Evolutionary conservation across 1,284 basidiomycete genomes (phyloP).

Genomic region (Cryptococcus wingfieldii): DNA sequence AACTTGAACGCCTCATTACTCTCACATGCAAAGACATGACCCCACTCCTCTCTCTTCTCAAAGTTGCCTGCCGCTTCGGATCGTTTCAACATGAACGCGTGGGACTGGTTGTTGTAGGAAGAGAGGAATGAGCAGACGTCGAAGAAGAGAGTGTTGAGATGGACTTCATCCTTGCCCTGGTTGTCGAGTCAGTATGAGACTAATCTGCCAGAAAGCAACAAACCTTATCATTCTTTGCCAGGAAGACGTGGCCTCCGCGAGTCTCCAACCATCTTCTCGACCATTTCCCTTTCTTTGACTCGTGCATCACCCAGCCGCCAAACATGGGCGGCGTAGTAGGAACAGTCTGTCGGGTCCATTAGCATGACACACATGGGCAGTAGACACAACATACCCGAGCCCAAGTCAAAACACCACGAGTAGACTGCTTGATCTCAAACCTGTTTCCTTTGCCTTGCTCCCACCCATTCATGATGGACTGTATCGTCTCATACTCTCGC

Average conservation of each 20-base stretch:
- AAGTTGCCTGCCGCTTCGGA: constrained; percentile 69
- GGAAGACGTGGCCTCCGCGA: constrained; percentile 73
- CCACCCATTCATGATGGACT: constrained; percentile 74
- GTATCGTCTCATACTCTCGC: constrained; percentile 70
- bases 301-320: constrained; percentile 74
- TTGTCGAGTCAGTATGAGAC: constrained; percentile 1
- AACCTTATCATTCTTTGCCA: constrained; percentile 81
- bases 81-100: constrained; percentile 75
- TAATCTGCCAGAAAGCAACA: constrained; percentile 21
- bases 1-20: constrained; percentile 48
- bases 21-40: constrained; percentile 72
- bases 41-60: constrained; percentile 76
- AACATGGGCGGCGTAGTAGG: constrained; percentile 65
- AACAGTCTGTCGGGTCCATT: constrained; percentile 55
- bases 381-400: constrained; percentile 14
- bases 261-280: constrained; percentile 80
- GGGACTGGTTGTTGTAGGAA: constrained; percentile 64
- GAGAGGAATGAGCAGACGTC: constrained; percentile 74
- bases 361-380: neutral
- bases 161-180: constrained; percentile 71
- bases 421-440: constrained; percentile 69
- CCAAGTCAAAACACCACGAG: constrained; percentile 51
- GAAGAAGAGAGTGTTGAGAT: constrained; percentile 60
- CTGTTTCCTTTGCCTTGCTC: constrained; percentile 70
- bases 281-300: constrained; percentile 86